Evolutionary conservation across 345 rosid species (phyloP), one percentile per base, ranked within the genome.

Genomic region (Carallia pectinifolia): DNA sequence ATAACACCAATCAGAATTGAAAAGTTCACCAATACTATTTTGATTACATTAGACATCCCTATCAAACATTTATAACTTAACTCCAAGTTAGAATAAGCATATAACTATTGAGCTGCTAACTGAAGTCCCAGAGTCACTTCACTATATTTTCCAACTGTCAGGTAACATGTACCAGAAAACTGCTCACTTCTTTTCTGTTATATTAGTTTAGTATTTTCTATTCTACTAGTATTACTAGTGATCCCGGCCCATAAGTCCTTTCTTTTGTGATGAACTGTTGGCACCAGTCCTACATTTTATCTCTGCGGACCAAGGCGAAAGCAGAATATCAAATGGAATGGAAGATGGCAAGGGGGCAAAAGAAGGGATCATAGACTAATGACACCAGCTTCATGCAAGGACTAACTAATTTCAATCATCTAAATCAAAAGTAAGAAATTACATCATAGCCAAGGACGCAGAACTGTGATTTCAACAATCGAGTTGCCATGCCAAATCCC

Each of bases 401-500:
- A 36, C 30, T 58, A 19, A 48, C 65, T 48, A 44, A 31, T 68
- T 15, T 54, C 18, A 48, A 77, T 31, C 19, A 69, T 30, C 31
- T 44, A 5, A 27, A 58, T 64, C 5, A 55, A 2, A 69, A 73
- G 65, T 48, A 68, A 66, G 78, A 60, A 79, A 79, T 88, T 89
- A 94, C 98, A 71, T 94, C 98, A 74, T 68, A 94, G 81, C 98
- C 98, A 74, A 83, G 19, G 47, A 94, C 95, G 59, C 69, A 62
- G 76, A 81, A 94, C 3, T 88, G 86, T 23, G 89, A 84, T 69
- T 85, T 89, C 74, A 91, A 71, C 69, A 94, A 81, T 62, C 91
- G 88, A 60, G 90, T 77, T 78, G 98, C 98, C 98, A 93, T 91
- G 76, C 96, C 98, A 80, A 91, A 89, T 62, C 98, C 98, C 98